These are phyloP conservation scores for Oryza punctata DNA, from an alignment of 176 grass and related monocot genomes.

Conservation along the genomic window DNA sequence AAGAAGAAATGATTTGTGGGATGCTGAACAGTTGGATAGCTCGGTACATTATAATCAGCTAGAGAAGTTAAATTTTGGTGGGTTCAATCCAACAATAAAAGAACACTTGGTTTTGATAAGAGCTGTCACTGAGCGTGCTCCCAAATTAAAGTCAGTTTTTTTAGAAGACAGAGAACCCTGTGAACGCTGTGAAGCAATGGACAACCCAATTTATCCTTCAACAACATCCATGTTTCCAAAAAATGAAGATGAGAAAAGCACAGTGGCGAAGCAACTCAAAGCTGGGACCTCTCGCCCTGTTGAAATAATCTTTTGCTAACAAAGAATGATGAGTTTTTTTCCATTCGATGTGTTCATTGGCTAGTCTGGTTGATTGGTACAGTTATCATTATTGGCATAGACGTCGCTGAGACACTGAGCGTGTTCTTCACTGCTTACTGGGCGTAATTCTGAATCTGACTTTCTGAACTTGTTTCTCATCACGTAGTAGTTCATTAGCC, in stretches of 20 bases:
- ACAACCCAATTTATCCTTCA: neutral
- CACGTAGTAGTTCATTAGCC: no score
- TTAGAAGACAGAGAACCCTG: neutral
- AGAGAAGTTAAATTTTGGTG: conserved; percentile 3
- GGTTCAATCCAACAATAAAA: neutral
- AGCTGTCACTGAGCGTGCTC: neutral
- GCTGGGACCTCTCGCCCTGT: neutral
- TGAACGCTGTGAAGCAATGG: neutral
- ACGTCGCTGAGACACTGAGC: no score
- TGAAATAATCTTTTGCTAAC: neutral
- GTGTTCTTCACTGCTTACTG: no score
- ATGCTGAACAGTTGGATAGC: neutral
- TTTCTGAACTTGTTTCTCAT: no score
- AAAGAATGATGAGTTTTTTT: no score
- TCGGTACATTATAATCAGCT: neutral
- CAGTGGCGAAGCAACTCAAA: neutral
- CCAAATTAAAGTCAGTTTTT: neutral
- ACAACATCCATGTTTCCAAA: neutral
- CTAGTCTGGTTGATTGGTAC: no score
- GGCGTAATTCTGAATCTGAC: no score
- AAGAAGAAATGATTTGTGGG: neutral
- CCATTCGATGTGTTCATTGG: no score
- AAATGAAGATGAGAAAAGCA: neutral
- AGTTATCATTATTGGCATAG: no score
- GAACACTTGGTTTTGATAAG: neutral